phyloP scores from a whole-genome alignment of 306 rosid species.

The Fragaria iinumae region DNA sequence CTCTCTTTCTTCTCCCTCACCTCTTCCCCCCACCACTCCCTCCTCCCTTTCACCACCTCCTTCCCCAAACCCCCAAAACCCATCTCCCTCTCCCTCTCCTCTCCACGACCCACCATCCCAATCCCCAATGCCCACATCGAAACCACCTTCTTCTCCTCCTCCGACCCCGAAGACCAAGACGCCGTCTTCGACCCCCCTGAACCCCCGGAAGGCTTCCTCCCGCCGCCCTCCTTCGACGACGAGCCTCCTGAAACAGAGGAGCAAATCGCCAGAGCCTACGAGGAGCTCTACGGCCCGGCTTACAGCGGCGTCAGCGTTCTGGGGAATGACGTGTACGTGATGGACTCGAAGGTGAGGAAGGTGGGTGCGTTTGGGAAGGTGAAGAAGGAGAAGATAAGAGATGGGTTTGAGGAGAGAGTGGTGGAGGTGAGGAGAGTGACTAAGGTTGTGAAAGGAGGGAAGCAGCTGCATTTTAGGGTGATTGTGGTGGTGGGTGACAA shows the following conservation, averaged over 20 bases:
- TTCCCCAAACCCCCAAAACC: constrained; percentile 33
- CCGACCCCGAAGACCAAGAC: constrained; percentile 41
- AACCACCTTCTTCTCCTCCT: constrained; percentile 56
- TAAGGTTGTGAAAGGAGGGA: constrained; percentile 98
- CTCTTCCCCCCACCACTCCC: constrained; percentile 34
- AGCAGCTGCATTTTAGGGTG: constrained; percentile 75
- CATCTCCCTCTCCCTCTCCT: constrained; percentile 21
- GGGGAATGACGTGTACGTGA: constrained; percentile 66
- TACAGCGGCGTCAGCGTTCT: constrained; percentile 69
- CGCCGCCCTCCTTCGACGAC: constrained; percentile 65
- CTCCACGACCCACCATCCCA: constrained; percentile 15
- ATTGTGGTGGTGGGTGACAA: constrained; percentile 91
- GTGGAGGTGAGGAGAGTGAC: constrained; percentile 88
- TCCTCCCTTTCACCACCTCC: constrained; percentile 36
- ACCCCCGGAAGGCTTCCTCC: constrained; percentile 62
- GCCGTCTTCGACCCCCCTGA: constrained; percentile 57
- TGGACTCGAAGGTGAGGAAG: constrained; percentile 67
- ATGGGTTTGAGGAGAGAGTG: constrained; percentile 89
- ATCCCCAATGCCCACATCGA: constrained; percentile 44
- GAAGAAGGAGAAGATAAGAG: constrained; percentile 72
- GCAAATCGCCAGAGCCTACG: constrained; percentile 65
- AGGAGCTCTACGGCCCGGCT: constrained; percentile 77
- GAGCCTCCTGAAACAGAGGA: constrained; percentile 76
- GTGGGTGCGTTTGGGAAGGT: constrained; percentile 45
- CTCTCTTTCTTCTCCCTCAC: constrained; percentile 46